Evolutionary conservation across 2,329 filamentous ascomycete species (phyloP).

Genomic region (Trichoderma sp.): DNA sequence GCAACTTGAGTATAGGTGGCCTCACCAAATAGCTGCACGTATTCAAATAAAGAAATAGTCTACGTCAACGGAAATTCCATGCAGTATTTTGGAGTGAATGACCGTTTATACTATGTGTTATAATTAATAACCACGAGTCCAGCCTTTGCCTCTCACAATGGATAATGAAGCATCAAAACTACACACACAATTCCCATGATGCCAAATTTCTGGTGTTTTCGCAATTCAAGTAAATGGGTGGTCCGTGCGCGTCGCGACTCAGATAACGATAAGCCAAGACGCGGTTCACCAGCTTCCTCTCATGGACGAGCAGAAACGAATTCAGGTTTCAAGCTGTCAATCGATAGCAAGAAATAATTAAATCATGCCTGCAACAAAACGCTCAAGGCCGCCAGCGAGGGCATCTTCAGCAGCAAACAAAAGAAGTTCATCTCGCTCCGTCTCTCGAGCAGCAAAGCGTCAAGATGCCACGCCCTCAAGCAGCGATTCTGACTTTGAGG

Average conservation of each 20-base stretch:
- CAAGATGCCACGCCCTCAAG: background rate
- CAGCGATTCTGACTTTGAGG: conserved; percentile 13
- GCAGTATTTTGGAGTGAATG: background rate
- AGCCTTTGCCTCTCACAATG: background rate
- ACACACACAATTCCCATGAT: background rate
- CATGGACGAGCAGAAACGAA: background rate
- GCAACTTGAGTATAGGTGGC: background rate
- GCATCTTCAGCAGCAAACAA: background rate
- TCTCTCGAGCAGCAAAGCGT: background rate
- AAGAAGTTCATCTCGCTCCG: background rate
- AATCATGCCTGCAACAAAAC: conserved; percentile 17
- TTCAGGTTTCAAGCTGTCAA: background rate
- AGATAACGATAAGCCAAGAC: background rate
- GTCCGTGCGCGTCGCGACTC: conserved; percentile 10
- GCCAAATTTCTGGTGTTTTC: background rate
- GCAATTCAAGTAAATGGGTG: background rate
- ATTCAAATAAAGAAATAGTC: background rate
- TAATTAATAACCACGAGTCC: background rate
- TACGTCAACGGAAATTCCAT: background rate
- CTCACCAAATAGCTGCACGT: background rate
- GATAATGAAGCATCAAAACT: background rate
- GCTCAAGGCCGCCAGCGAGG: background rate
- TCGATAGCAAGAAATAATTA: background rate
- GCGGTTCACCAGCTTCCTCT: background rate
- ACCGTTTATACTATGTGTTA: background rate